phyloP scores from a whole-genome alignment of 805 yeast species.

The Metschnikowia borealis region DNA sequence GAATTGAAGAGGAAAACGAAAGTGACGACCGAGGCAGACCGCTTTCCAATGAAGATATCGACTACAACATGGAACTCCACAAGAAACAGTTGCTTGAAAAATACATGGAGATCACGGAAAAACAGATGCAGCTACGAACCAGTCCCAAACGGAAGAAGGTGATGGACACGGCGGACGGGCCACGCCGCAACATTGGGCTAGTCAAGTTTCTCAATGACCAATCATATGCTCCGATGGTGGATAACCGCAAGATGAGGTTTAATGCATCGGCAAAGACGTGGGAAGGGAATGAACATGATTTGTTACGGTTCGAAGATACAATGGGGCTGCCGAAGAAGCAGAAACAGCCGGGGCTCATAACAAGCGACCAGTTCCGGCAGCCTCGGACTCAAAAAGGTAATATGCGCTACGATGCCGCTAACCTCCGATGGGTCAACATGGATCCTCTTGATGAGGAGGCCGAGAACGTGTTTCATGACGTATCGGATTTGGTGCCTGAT shows the following conservation, averaged over 20 bases:
- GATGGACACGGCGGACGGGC: not conserved
- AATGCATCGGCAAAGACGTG: slow-evolving; percentile 50
- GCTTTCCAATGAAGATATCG: slow-evolving; percentile 9
- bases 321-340: slow-evolving; percentile 19
- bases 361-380: slow-evolving; percentile 24
- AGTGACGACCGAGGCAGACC: not conserved
- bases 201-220: slow-evolving; percentile 27
- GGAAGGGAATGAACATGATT: slow-evolving; percentile 65
- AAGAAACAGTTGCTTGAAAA: slow-evolving; percentile 30
- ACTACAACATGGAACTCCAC: slow-evolving; percentile 17
- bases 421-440: slow-evolving; percentile 55
- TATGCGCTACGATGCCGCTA: slow-evolving; percentile 59
- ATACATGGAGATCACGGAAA: slow-evolving; percentile 28
- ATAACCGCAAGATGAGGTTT: slow-evolving; percentile 43
- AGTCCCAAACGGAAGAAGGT: slow-evolving; percentile 12
- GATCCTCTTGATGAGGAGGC: slow-evolving; percentile 31
- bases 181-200: slow-evolving; percentile 23
- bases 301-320: slow-evolving; percentile 46
- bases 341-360: slow-evolving; percentile 33
- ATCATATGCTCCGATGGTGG: slow-evolving; percentile 15
- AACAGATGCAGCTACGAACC: slow-evolving; percentile 16
- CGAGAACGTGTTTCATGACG: slow-evolving; percentile 43
- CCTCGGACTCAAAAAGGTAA: slow-evolving; percentile 25
- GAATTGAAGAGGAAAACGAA: no score
- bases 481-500: slow-evolving; percentile 40